Evolutionary conservation across 352 stramenopile species (phyloP), one percentile per base, ranked within the genome.

Genomic region (Phytopythium boreale): DNA sequence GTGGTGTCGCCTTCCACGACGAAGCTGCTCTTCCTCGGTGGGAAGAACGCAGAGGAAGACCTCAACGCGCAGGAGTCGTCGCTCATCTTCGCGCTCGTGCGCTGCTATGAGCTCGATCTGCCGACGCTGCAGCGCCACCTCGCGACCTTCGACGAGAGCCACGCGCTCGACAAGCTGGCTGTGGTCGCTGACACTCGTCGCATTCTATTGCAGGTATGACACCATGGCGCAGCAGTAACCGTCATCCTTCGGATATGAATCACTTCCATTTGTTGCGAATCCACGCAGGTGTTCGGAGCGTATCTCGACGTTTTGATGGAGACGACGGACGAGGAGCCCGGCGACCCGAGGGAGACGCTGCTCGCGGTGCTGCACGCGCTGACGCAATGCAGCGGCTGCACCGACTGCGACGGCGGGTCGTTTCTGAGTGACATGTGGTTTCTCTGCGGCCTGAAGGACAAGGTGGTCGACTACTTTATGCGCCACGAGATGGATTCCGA

Each of bases 401-500:
- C 88, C 4, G 67, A 75, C 2, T 64, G 69, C 0, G 84, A 95
- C 59, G 74, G 83, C 37, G 86, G 84, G 17, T 89, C 84, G 61
- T 87, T 80, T 41, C 34, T 95, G 51, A 91, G 82, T 41, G 86
- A 95, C 64, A 59, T 92, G 26, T 92, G 82, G 81, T 67, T 80
- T 59, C 62, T 91, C 19, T 87, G 72, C 36, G 69, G 71, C 29
- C 89, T 88, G 63, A 87, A 93, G 70, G 61, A 79, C 12, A 90
- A 80, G n/a, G 64, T 87, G 4, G 43, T 71, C 9, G 66, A 69
- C 20, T 89, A 75, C 46, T 86, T 94, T 39, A 76, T 84, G 27
- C 59, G 71, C 0, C 71, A 74, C 27, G 68, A 88, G 14, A 59
- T 90, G 39, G 86, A 90, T 22, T 55, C 59, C 6, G 84, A 92